Conservation (phyloP, 257 asterid genomes). For the Pogostemon cablin region DNA sequence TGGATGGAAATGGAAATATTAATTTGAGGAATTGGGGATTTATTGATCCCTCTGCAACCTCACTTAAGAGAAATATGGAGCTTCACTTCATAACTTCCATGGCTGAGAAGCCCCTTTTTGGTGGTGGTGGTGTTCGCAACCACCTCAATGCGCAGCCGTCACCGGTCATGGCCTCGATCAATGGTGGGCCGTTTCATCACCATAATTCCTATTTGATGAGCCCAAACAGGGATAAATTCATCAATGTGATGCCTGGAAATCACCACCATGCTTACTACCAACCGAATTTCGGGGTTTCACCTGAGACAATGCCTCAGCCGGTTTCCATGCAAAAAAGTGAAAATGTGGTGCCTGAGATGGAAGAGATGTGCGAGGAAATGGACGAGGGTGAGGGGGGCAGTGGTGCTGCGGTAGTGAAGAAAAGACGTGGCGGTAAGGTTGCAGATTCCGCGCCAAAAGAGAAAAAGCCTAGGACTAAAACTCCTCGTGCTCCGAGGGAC, state of each 20-base stretch:
- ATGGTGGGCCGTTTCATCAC: conserved; percentile 65
- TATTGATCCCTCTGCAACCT: conserved; percentile 41
- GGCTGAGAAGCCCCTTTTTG: conserved; percentile 57
- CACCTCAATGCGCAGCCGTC: conserved; percentile 44
- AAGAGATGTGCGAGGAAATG: conserved; percentile 49
- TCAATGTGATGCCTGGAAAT: conserved; percentile 45
- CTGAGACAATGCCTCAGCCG: conserved; percentile 57
- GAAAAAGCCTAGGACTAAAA: conserved; percentile 61
- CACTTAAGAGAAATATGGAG: conserved; percentile 46
- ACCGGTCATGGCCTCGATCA: conserved; percentile 53
- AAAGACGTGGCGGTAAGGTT: conserved; percentile 52
- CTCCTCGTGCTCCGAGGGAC: conserved; percentile 49
- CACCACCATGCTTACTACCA: conserved; percentile 47
- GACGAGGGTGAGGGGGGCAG: conserved; percentile 37
- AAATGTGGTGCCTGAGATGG: conserved; percentile 37
- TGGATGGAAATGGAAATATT: conserved; percentile 73
- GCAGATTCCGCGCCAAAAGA: conserved; percentile 54
- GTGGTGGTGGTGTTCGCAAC: conserved; percentile 38
- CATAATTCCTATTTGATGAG: conserved; percentile 69
- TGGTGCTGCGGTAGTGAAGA: conserved; percentile 40
- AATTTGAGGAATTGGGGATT: conserved; percentile 62
- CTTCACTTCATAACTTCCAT: conserved; percentile 65
- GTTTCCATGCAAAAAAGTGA: conserved; percentile 42
- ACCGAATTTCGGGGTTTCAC: conserved; percentile 51
- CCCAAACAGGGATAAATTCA: conserved; percentile 52